Percentiles rank a stretch among this genome's conserved stretches.
phyloP scores from a whole-genome alignment of 2,329 filamentous ascomycete genomes.

The Fusarium sp. region DNA sequence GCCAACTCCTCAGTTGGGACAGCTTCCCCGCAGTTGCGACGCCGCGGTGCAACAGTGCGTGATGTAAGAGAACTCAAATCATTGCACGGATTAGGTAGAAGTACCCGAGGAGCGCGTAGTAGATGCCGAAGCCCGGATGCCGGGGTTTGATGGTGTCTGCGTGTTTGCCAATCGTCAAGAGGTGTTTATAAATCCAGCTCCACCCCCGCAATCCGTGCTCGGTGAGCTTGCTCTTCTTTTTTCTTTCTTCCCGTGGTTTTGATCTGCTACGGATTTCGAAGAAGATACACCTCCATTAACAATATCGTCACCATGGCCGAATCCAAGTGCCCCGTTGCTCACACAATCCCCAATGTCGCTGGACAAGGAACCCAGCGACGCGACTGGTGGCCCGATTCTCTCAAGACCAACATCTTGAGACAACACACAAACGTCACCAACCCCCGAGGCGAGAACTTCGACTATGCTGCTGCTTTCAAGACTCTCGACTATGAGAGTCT shows the following conservation, averaged over 20 bases:
- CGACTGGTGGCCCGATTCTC: slow-evolving; percentile 34
- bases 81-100: slow-evolving; percentile 31
- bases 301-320: slow-evolving; percentile 22
- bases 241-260: slow-evolving; percentile 19
- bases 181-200: slow-evolving; percentile 30
- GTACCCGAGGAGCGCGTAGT: slow-evolving; percentile 20
- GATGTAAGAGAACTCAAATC: slow-evolving; percentile 7
- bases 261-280: slow-evolving; percentile 1
- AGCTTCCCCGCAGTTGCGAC: slow-evolving; percentile 38
- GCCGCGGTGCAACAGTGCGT: slow-evolving; percentile 15
- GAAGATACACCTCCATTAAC: background rate
- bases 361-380: slow-evolving; percentile 28
- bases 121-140: background rate
- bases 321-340: slow-evolving; percentile 29
- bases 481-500: slow-evolving; percentile 59
- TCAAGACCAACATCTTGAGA: slow-evolving; percentile 36
- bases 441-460: slow-evolving; percentile 31
- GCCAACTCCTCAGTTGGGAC: slow-evolving; percentile 10
- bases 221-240: slow-evolving; percentile 18
- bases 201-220: slow-evolving; percentile 38
- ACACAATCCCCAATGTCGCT: slow-evolving; percentile 28
- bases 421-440: slow-evolving; percentile 28
- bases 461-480: slow-evolving; percentile 33
- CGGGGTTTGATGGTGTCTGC: slow-evolving; percentile 8
- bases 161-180: slow-evolving; percentile 29